A percentile compares a stretch with the other conserved stretches of the same genome.
phyloP scores from a whole-genome alignment of 2,329 filamentous ascomycete genomes.

The Diaporthe nobilis region DNA sequence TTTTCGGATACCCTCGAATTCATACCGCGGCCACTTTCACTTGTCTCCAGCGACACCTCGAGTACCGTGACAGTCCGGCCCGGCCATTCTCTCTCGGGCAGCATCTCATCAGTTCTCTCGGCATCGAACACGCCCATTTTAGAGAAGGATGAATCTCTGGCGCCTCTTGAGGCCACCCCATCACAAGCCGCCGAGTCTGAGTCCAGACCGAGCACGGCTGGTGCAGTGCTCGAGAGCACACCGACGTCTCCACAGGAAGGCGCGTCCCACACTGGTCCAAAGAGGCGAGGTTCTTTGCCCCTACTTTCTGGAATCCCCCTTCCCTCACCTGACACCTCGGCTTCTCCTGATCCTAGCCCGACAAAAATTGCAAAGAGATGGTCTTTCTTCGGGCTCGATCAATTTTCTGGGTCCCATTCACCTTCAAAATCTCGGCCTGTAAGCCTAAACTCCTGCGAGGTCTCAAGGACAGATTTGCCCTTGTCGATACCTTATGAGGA shows the following conservation, averaged over 20 bases:
- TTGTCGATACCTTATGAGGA: slow-evolving; percentile 55
- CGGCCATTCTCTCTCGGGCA: slow-evolving; percentile 82
- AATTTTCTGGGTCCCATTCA: slow-evolving; percentile 60
- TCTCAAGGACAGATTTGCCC: slow-evolving; percentile 48
- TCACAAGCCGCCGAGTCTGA: slow-evolving; percentile 59
- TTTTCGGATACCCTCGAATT: slow-evolving; percentile 90
- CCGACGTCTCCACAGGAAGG: slow-evolving; percentile 52
- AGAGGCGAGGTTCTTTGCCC: slow-evolving; percentile 73
- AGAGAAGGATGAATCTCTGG: slow-evolving; percentile 57
- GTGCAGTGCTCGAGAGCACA: slow-evolving; percentile 74
- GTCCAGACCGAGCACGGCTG: slow-evolving; percentile 77
- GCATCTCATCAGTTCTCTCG: slow-evolving; percentile 83
- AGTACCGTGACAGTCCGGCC: slow-evolving; percentile 80
- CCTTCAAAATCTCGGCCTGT: slow-evolving; percentile 63
- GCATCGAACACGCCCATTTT: slow-evolving; percentile 60
- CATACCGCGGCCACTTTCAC: slow-evolving; percentile 84
- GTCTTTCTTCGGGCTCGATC: slow-evolving; percentile 75
- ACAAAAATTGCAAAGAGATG: slow-evolving; percentile 69
- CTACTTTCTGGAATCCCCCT: slow-evolving; percentile 61
- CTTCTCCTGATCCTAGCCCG: slow-evolving; percentile 60
- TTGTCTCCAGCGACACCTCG: slow-evolving; percentile 87
- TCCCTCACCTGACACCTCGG: slow-evolving; percentile 50
- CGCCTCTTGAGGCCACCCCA: slow-evolving; percentile 55
- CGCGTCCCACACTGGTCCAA: slow-evolving; percentile 54
- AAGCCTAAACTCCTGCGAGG: slow-evolving; percentile 62